Percentiles rank a stretch among this genome's conserved stretches.
These are phyloP conservation scores for Auricularia sp. DNA, from an alignment of 768 basidiomycete genomes.

Conservation along the genomic window DNA sequence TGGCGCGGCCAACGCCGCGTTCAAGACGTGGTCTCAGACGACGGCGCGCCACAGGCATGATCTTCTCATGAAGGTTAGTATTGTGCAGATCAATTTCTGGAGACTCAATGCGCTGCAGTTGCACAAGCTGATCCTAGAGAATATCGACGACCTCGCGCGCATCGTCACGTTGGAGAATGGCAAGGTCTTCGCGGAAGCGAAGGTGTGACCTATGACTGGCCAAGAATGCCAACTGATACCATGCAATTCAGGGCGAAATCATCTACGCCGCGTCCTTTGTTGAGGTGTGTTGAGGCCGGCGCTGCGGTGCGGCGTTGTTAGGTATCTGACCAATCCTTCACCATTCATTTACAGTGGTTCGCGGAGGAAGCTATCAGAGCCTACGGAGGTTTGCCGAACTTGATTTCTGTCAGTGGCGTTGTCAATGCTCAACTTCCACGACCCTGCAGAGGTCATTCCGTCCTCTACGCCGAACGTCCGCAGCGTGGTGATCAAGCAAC, in stretches of 20 bases:
- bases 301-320: no score
- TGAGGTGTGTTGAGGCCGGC: constrained; percentile 38
- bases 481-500: constrained; percentile 89
- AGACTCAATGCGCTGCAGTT: constrained; percentile 22
- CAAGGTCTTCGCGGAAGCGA: constrained; percentile 75
- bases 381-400: constrained; percentile 58
- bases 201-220: constrained; percentile 31
- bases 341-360: constrained; percentile 50
- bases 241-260: constrained; percentile 54
- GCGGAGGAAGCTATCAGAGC: constrained; percentile 88
- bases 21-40: constrained; percentile 77
- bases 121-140: constrained; percentile 65
- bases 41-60: constrained; percentile 85
- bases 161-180: constrained; percentile 81
- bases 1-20: constrained; percentile 65
- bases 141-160: constrained; percentile 77
- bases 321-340: not conserved
- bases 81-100: not conserved
- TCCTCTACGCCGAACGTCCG: constrained; percentile 57
- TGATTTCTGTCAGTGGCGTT: not conserved
- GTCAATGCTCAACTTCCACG: not conserved
- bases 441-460: constrained; percentile 64
- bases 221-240: no score
- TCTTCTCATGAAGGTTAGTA: constrained; percentile 48
- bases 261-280: constrained; percentile 76